A percentile compares a stretch with the other conserved stretches of the same genome.
phyloP scores from a whole-genome alignment of 345 rosid genomes.

The thale cress (Arabidopsis thaliana) region DNA sequence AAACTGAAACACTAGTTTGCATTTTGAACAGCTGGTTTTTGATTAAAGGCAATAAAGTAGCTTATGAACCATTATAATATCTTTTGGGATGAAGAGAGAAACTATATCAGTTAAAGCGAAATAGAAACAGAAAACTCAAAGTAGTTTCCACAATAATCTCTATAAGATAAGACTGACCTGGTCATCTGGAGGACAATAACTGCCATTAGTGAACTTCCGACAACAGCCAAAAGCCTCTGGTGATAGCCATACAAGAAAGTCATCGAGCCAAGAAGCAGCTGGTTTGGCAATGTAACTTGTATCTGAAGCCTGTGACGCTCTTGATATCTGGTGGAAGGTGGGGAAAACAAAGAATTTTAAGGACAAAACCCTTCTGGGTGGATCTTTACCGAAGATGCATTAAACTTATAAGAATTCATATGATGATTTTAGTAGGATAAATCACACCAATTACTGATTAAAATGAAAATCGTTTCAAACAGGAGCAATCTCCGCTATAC shows the following conservation, averaged over 20 bases:
- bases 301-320: constrained; percentile 75
- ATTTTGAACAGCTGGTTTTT: constrained; percentile 32
- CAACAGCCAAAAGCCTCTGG: constrained; percentile 98
- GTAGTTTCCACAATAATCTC: constrained; percentile 22
- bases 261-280: constrained; percentile 99
- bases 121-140: constrained; percentile 20
- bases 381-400: constrained; percentile 31
- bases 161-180: constrained; percentile 63
- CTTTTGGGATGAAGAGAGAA: constrained; percentile 20
- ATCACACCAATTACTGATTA: constrained; percentile 22
- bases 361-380: constrained; percentile 14
- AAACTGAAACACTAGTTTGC: constrained; percentile 29
- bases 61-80: constrained; percentile 22
- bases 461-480: constrained; percentile 12
- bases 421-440: constrained; percentile 17
- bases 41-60: constrained; percentile 28
- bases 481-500: constrained; percentile 2
- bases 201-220: constrained; percentile 76
- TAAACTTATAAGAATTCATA: constrained; percentile 28
- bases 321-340: constrained; percentile 67
- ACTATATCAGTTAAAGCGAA: background rate
- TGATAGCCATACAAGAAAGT: constrained; percentile 90
- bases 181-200: constrained; percentile 95
- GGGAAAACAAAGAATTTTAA: constrained; percentile 23
- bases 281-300: constrained; percentile 95